Percentiles rank a stretch among this genome's conserved stretches.
These are phyloP conservation scores for Hanseniaspora osmophila DNA, from an alignment of 805 yeast species.

Conservation along the genomic window DNA sequence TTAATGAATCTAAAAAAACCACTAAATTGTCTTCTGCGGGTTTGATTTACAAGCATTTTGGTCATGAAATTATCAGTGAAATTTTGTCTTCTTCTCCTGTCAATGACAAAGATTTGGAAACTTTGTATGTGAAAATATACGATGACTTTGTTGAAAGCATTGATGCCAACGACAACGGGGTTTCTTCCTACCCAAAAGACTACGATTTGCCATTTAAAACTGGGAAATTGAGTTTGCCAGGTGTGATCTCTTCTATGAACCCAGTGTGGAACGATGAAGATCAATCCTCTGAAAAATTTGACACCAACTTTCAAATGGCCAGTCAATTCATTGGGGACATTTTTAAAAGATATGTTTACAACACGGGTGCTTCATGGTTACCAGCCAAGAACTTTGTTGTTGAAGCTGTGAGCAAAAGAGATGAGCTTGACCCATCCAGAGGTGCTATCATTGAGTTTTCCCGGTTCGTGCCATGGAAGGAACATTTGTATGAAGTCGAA, in stretches of 20 bases:
- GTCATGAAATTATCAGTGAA: slow-evolving; percentile 46
- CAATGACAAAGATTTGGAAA: slow-evolving; percentile 34
- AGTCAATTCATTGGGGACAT: slow-evolving; percentile 72
- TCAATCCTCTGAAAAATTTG: slow-evolving; percentile 50
- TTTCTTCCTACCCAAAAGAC: slow-evolving; percentile 40
- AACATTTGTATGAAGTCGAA: slow-evolving; percentile 69
- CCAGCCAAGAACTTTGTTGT: slow-evolving; percentile 75
- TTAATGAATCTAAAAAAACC: slow-evolving; percentile 30
- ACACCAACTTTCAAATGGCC: slow-evolving; percentile 53
- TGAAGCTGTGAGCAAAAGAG: slow-evolving; percentile 49
- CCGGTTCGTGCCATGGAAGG: slow-evolving; percentile 90
- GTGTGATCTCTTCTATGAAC: slow-evolving; percentile 64
- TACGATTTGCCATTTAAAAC: slow-evolving; percentile 54
- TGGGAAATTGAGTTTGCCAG: slow-evolving; percentile 60
- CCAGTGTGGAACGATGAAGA: slow-evolving; percentile 62
- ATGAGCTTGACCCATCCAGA: slow-evolving; percentile 38
- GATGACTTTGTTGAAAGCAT: slow-evolving; percentile 77
- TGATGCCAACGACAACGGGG: slow-evolving; percentile 94
- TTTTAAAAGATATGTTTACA: slow-evolving; percentile 50
- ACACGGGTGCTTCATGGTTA: slow-evolving; percentile 75
- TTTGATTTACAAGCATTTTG: slow-evolving; percentile 74
- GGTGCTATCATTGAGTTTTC: slow-evolving; percentile 66
- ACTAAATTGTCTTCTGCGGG: slow-evolving; percentile 94
- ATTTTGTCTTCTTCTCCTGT: slow-evolving; percentile 32
- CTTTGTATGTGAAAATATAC: slow-evolving; percentile 66